These are phyloP conservation scores for Ophiognomonia clavigignenti-juglandacearum DNA, from an alignment of 2,329 filamentous ascomycete genomes.

Conservation along the genomic window DNA sequence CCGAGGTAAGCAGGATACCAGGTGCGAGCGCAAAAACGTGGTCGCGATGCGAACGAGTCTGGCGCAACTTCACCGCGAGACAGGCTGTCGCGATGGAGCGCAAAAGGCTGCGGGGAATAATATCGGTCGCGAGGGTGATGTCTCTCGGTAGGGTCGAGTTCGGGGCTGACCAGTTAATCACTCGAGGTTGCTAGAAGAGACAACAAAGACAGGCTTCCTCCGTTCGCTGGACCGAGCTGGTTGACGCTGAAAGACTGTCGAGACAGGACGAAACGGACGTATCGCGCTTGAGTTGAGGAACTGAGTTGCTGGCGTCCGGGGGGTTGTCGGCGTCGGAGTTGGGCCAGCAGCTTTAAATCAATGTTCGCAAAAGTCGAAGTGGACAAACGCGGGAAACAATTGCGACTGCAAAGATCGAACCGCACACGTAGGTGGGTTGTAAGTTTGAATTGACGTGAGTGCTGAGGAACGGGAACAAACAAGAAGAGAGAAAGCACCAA, in stretches of 20 bases:
- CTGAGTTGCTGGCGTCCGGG: too few species aligned
- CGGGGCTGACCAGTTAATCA: not conserved
- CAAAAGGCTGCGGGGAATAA: not conserved
- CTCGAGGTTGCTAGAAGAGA: not conserved
- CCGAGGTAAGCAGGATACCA: not conserved
- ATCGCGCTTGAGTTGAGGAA: not conserved
- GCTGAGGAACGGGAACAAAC: conserved; percentile 7
- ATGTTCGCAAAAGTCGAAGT: too few species aligned
- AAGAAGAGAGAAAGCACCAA: conserved; percentile 7
- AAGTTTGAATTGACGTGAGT: not conserved
- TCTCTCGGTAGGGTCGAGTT: not conserved
- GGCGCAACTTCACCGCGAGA: conserved; percentile 3
- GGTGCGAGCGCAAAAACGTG: not conserved
- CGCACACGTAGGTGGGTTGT: not conserved
- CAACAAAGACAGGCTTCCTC: too few species aligned
- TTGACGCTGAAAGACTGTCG: not conserved
- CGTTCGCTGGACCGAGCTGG: too few species aligned
- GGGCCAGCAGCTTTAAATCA: too few species aligned
- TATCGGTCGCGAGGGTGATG: not conserved
- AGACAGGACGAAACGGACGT: not conserved
- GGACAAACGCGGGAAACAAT: conserved; percentile 8
- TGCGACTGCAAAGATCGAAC: not conserved
- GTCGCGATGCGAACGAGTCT: conserved; percentile 3
- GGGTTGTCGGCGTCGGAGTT: too few species aligned
- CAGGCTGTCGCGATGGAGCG: conserved; percentile 8